Percentiles rank a stretch among this genome's conserved stretches.
Evolutionary conservation across 495 filamentous ascomycete genomes (phyloP).

Genomic region (Penicillium pancosmium): DNA sequence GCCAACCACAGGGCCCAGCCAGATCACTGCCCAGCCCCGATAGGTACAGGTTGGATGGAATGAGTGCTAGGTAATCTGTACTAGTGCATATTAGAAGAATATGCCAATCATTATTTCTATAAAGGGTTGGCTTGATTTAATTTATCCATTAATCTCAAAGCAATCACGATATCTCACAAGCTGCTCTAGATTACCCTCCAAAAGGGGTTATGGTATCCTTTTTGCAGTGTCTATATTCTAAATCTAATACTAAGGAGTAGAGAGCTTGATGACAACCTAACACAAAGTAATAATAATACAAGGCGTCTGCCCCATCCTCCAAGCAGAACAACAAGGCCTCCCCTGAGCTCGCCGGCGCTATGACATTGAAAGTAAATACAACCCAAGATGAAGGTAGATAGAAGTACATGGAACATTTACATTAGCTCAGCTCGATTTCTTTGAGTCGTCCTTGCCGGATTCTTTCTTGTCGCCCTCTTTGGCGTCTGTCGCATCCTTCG

Average conservation of each 20-base stretch:
- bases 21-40: not conserved
- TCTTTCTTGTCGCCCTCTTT: slow-evolving; percentile 43
- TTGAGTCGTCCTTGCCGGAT: slow-evolving; percentile 38
- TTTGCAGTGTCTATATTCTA: not conserved
- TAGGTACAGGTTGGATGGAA: not conserved
- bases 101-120: too few species aligned
- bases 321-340: slow-evolving; percentile 26
- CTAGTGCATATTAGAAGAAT: not conserved
- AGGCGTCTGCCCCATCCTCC: slow-evolving; percentile 20
- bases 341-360: slow-evolving; percentile 51
- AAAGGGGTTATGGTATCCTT: not conserved
- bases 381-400: slow-evolving; percentile 26
- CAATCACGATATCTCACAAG: too few species aligned
- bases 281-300: slow-evolving; percentile 30
- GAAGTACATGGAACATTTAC: slow-evolving; percentile 30
- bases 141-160: too few species aligned
- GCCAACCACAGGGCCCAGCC: slow-evolving; percentile 17
- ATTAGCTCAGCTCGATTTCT: slow-evolving; percentile 55
- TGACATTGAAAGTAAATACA: slow-evolving; percentile 43
- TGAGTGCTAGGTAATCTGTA: not conserved
- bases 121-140: too few species aligned
- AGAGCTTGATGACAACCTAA: slow-evolving; percentile 32
- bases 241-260: slow-evolving; percentile 19
- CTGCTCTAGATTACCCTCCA: too few species aligned
- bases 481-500: slow-evolving; percentile 16